These are phyloP conservation scores for Zoysia japonica DNA, from an alignment of 176 grass and related monocot genomes.

Conservation along the genomic window DNA sequence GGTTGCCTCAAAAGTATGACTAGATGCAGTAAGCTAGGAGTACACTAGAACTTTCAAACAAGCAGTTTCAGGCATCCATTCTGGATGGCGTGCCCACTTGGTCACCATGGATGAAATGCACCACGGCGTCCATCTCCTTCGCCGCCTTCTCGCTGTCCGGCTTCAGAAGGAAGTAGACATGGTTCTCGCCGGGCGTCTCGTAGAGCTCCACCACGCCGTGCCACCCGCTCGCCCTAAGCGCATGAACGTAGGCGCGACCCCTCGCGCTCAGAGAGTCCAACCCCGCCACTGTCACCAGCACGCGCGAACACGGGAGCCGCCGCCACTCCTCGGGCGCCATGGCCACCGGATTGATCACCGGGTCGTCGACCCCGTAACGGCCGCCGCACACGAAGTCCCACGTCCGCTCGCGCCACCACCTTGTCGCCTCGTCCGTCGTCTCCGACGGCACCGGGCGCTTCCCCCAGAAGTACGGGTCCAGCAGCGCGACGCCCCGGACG, in stretches of 20 bases:
- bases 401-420: conserved; percentile 25
- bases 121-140: conserved; percentile 50
- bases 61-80: conserved; percentile 16
- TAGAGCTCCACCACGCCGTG: conserved; percentile 44
- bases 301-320: conserved; percentile 39
- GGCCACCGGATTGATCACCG: conserved; percentile 61
- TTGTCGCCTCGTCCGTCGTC: conserved; percentile 35
- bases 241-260: conserved; percentile 50
- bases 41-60: neutral
- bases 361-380: conserved; percentile 53
- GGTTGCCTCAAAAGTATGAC: no score
- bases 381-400: conserved; percentile 56
- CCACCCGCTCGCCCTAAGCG: conserved; percentile 53
- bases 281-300: conserved; percentile 63
- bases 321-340: conserved; percentile 37
- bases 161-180: conserved; percentile 61
- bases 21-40: neutral
- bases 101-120: conserved; percentile 45
- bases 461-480: conserved; percentile 67
- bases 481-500: conserved; percentile 52
- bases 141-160: conserved; percentile 44
- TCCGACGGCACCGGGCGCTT: conserved; percentile 52
- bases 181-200: conserved; percentile 58
- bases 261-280: conserved; percentile 48
- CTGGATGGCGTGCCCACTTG: neutral